Conservation (phyloP, 305 asterid species). For the Fraxinus sp. region DNA sequence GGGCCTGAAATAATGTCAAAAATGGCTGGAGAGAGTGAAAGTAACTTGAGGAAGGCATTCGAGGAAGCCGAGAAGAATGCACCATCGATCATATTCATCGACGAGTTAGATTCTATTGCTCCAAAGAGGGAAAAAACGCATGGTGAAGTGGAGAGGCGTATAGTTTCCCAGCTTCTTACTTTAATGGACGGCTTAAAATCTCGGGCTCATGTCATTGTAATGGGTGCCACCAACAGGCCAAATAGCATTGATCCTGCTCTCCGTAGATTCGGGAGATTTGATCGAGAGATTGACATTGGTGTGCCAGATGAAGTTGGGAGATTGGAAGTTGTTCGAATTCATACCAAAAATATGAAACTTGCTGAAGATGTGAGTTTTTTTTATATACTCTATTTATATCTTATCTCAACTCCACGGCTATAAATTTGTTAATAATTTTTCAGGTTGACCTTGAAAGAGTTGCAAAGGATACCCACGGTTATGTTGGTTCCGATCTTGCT, state of each 20-base stretch:
- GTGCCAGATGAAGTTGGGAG: conserved; percentile 55
- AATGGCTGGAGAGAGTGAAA: conserved; percentile 58
- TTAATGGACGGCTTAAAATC: conserved; percentile 54
- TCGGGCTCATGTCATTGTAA: conserved; percentile 51
- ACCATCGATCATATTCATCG: conserved; percentile 51
- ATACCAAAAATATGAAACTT: conserved; percentile 52
- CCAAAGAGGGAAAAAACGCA: conserved; percentile 53
- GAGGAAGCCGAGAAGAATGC: conserved; percentile 63
- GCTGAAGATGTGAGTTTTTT: conserved; percentile 42
- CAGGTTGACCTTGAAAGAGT: conserved; percentile 51
- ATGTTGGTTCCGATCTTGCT: conserved; percentile 50
- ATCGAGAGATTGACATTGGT: conserved; percentile 51
- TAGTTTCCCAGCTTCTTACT: conserved; percentile 53
- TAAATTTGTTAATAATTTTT: background rate
- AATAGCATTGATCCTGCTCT: conserved; percentile 52
- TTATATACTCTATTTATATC: background rate
- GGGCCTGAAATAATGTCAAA: conserved; percentile 62
- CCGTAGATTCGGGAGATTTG: conserved; percentile 56
- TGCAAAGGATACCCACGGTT: conserved; percentile 50
- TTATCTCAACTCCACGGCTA: background rate
- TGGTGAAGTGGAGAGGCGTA: conserved; percentile 52
- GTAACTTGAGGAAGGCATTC: conserved; percentile 55
- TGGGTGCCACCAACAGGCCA: conserved; percentile 55
- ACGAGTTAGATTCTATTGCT: conserved; percentile 54
- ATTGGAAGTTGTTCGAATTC: conserved; percentile 48